A percentile compares a stretch with the other conserved stretches of the same genome.
Conservation (phyloP, 257 asterid genomes). For the Solanum sitiens region DNA sequence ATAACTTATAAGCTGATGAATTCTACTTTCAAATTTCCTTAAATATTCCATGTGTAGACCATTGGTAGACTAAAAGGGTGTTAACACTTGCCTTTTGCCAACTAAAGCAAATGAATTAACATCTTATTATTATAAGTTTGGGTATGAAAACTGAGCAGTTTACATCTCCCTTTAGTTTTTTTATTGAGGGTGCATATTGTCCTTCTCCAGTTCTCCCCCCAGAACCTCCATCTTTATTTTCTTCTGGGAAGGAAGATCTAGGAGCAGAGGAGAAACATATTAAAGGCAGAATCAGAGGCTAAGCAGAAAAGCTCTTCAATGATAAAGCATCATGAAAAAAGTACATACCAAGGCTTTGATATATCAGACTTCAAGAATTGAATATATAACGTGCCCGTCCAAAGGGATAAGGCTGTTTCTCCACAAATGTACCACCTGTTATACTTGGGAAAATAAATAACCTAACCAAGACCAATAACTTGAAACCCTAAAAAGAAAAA, state of each 20-base stretch:
- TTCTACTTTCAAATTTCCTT: no score
- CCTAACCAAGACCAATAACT: background rate
- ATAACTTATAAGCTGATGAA: no score
- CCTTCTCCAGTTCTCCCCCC: background rate
- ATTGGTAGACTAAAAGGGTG: no score
- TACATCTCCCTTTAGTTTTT: background rate
- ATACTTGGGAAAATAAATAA: background rate
- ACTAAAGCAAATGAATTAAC: background rate
- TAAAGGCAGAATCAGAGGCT: background rate
- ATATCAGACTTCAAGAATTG: conserved; percentile 57
- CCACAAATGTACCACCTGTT: conserved; percentile 90
- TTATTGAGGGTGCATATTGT: background rate
- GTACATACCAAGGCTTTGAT: conserved; percentile 72
- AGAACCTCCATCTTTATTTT: background rate
- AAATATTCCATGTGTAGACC: no score
- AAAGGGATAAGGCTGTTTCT: conserved; percentile 76
- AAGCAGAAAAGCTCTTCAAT: background rate
- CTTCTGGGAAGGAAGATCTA: background rate
- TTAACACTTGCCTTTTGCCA: background rate
- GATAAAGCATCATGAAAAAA: background rate
- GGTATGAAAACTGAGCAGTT: background rate
- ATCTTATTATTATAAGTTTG: background rate
- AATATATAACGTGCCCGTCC: conserved; percentile 79
- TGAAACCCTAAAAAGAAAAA: background rate
- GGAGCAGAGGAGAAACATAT: background rate